Evolutionary conservation across 1,284 basidiomycete species (phyloP).

Genomic region (Ceratobasidium sp.): DNA sequence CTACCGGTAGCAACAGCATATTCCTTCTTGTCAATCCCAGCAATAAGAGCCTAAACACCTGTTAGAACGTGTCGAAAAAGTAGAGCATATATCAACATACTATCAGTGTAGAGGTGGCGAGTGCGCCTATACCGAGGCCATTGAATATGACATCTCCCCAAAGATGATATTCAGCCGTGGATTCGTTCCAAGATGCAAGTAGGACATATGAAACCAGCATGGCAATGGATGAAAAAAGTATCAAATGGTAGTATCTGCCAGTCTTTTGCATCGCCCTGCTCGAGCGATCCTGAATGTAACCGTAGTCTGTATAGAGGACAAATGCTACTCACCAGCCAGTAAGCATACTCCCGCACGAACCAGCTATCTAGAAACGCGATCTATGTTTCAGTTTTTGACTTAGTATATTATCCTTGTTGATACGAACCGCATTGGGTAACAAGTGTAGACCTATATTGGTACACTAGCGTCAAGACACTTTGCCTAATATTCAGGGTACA

Average conservation of each 20-base stretch:
- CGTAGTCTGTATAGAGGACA: neutral
- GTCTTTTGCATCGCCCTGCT: conserved; percentile 75
- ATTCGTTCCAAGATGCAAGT: conserved; percentile 70
- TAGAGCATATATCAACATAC: conserved; percentile 61
- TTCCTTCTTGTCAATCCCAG: conserved; percentile 83
- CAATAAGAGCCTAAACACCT: conserved; percentile 84
- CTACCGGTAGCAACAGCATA: conserved; percentile 90
- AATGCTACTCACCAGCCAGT: conserved; percentile 78
- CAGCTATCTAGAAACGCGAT: conserved; percentile 67
- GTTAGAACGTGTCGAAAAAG: conserved; percentile 47
- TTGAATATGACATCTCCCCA: conserved; percentile 84
- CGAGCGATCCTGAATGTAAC: neutral
- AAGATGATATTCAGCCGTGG: conserved; percentile 73
- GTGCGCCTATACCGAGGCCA: conserved; percentile 85
- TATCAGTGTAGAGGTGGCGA: conserved; percentile 85
- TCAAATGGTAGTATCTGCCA: conserved; percentile 83
- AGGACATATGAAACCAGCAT: conserved; percentile 70
- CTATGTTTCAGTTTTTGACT: neutral
- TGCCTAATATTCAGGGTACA: too few species aligned
- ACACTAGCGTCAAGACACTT: too few species aligned
- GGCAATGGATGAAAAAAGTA: conserved; percentile 70
- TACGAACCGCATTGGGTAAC: conserved; percentile 52
- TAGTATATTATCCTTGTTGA: neutral
- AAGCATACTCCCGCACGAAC: conserved; percentile 84
- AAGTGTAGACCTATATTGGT: conserved; percentile 32